Conservation (phyloP, 75 land plant genomes). For the Pseudotsuga menziesii region DNA sequence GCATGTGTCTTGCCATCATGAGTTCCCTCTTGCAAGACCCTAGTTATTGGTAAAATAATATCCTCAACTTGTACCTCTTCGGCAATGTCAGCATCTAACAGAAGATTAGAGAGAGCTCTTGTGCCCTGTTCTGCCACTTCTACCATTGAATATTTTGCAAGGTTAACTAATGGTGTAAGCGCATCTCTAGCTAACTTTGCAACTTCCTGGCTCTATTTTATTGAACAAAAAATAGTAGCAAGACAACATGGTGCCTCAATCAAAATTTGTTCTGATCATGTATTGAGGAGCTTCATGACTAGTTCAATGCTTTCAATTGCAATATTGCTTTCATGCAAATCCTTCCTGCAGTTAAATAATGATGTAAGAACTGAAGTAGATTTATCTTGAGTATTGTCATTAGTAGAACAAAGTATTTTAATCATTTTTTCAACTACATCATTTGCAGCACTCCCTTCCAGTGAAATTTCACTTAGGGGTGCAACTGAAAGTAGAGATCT, state of each 20-base stretch:
- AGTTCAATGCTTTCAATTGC: conserved; percentile 58
- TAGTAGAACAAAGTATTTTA: conserved; percentile 53
- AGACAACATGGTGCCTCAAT: conserved; percentile 66
- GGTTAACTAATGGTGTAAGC: conserved; percentile 47
- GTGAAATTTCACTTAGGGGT: conserved; percentile 63
- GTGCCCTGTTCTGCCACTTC: conserved; percentile 75
- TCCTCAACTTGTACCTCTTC: too few species aligned
- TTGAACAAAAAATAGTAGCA: conserved; percentile 79
- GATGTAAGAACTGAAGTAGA: conserved; percentile 82
- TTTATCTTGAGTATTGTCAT: conserved; percentile 76
- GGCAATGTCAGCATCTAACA: too few species aligned
- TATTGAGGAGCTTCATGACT: conserved; percentile 55
- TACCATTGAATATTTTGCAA: conserved; percentile 57
- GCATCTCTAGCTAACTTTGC: conserved; percentile 65
- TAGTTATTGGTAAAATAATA: too few species aligned
- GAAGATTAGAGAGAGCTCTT: too few species aligned
- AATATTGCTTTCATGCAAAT: conserved; percentile 73
- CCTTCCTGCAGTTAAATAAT: conserved; percentile 64
- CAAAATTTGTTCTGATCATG: conserved; percentile 53
- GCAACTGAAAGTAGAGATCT: conserved; percentile 66
- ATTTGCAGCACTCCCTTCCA: conserved; percentile 84
- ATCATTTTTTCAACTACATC: conserved; percentile 84
- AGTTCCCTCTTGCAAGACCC: too few species aligned
- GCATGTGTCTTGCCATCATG: too few species aligned
- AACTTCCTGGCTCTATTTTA: conserved; percentile 61